Base-by-base conservation (phyloP, 2,329 filamentous ascomycete species). In the Tolypocladium endophyticum region DNA sequence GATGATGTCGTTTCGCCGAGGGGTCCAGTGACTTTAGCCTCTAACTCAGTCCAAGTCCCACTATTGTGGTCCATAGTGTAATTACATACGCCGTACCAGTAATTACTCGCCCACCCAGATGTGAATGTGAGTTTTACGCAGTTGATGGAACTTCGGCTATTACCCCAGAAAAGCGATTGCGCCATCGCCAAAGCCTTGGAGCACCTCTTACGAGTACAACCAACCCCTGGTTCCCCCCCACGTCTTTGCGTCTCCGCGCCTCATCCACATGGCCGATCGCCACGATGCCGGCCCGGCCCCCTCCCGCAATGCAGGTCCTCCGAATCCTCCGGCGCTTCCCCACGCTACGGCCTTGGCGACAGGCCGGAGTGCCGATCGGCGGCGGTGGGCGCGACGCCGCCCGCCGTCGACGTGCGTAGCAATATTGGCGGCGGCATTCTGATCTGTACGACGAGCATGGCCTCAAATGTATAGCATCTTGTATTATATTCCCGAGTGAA, bases 401-500 rank as follows among this genome's bases (percentile, higher is more conserved):
- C 14, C 14, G 8, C 59, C 50, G 18, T 35, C 6, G 41, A 55
- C 30, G 35, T 50, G 33, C 30, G 6, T n/a, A n/a, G n/a, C n/a
- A n/a, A n/a, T n/a, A n/a, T n/a, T n/a, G n/a, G n/a, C n/a, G n/a
- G n/a, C n/a, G n/a, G n/a, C n/a, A n/a, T n/a, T n/a, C n/a, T n/a
- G n/a, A 64, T 36, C 20, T 72, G 4, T 73, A 72, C 56, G 64
- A 71, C 25, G 72, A 73, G n/a, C n/a, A n/a, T n/a, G n/a, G n/a
- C n/a, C n/a, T n/a, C n/a, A n/a, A n/a, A n/a, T n/a, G n/a, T n/a
- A n/a, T n/a, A n/a, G n/a, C n/a, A n/a, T n/a, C n/a, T n/a, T n/a
- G n/a, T n/a, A n/a, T n/a, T n/a, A n/a, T n/a, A n/a, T n/a, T n/a
- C n/a, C n/a, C n/a, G n/a, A n/a, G n/a, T n/a, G n/a, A n/a, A n/a